A percentile compares a stretch with the other conserved stretches of the same genome.
Conservation (phyloP, 192 early-diverging fungal genomes). For the Thamnidium elegans region DNA sequence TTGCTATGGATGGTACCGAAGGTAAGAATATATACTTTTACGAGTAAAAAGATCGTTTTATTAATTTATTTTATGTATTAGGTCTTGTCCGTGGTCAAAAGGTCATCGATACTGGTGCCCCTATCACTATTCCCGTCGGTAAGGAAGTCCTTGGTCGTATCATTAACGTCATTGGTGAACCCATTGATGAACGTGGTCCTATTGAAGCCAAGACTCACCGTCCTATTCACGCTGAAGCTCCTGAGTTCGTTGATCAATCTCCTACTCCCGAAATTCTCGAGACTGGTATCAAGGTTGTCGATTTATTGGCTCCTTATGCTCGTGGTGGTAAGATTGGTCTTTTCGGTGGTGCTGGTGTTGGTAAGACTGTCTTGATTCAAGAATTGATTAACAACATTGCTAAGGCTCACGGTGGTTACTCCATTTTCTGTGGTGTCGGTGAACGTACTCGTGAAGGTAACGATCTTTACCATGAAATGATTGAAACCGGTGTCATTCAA, state of each 20-base stretch:
- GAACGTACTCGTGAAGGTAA: constrained; percentile 99
- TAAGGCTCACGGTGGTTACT: constrained; percentile 99
- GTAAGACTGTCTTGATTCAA: constrained; percentile 99
- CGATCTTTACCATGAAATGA: constrained; percentile 68
- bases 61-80: background rate
- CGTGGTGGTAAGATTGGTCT: constrained; percentile 99
- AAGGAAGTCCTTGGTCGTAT: constrained; percentile 96
- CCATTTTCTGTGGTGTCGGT: constrained; percentile 97
- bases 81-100: constrained; percentile 95
- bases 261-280: constrained; percentile 92
- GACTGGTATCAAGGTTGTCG: constrained; percentile 99
- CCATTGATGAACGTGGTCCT: constrained; percentile 96
- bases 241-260: constrained; percentile 95
- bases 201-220: constrained; percentile 84
- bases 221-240: constrained; percentile 92
- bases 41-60: too few species aligned
- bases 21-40: constrained; percentile 3
- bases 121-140: constrained; percentile 92
- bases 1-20: constrained; percentile 99
- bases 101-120: constrained; percentile 90
- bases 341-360: constrained; percentile 99
- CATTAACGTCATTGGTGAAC: constrained; percentile 99
- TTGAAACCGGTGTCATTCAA: constrained; percentile 92
- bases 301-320: constrained; percentile 95
- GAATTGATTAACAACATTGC: constrained; percentile 99